Evolutionary conservation across 345 rosid genomes (phyloP).

Genomic region (Noccaea caerulescens): DNA sequence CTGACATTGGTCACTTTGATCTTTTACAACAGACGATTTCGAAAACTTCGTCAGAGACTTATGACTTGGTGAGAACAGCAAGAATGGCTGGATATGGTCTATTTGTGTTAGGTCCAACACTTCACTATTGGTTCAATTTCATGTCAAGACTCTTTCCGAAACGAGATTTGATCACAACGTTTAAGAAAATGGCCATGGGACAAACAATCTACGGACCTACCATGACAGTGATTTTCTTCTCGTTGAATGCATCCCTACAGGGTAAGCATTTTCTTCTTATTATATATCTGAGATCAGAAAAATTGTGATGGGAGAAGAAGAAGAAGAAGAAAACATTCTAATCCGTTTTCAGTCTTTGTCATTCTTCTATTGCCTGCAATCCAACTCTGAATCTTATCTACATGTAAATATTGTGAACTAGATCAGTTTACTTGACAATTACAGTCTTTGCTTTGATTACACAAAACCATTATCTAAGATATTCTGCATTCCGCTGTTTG

Average conservation of each 20-base stretch:
- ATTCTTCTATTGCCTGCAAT: background rate
- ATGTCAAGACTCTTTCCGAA: constrained; percentile 71
- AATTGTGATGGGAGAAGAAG: no score
- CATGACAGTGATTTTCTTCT: constrained; percentile 77
- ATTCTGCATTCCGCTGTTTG: constrained; percentile 15
- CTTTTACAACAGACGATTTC: constrained; percentile 50
- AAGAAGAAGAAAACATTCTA: no score
- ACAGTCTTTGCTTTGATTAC: background rate
- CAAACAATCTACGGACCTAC: constrained; percentile 71
- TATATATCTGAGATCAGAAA: no score
- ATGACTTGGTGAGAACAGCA: constrained; percentile 68
- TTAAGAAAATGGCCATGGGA: constrained; percentile 83
- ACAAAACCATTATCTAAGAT: background rate
- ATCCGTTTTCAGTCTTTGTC: background rate
- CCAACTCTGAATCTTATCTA: background rate
- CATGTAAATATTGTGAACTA: background rate
- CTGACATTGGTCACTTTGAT: background rate
- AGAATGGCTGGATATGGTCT: constrained; percentile 85
- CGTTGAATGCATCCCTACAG: constrained; percentile 66
- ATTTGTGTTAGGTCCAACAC: constrained; percentile 70
- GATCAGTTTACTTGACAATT: background rate
- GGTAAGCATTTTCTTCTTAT: no score
- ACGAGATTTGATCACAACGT: constrained; percentile 63
- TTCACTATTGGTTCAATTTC: constrained; percentile 82
- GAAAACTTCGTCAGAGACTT: constrained; percentile 49